Evolutionary conservation across 768 basidiomycete species (phyloP).

Genomic region (Auricularia cornea): DNA sequence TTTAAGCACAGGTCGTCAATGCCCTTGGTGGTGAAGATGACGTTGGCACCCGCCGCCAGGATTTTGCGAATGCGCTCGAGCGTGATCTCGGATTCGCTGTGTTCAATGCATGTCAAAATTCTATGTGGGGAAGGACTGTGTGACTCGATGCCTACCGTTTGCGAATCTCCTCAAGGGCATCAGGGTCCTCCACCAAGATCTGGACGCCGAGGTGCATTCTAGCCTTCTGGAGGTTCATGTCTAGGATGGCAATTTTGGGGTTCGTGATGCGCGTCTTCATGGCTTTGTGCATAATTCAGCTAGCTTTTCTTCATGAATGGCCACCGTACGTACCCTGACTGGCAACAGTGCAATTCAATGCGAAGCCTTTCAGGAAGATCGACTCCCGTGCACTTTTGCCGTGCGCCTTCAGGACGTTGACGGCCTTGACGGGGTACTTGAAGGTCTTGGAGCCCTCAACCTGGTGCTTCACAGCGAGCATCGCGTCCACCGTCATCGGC

Average conservation of each 20-base stretch:
- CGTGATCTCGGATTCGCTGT: slow-evolving; percentile 90
- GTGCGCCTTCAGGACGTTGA: slow-evolving; percentile 96
- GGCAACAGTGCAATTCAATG: slow-evolving; percentile 95
- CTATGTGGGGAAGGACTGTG: too few relatives aligned
- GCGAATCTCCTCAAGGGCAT: slow-evolving; percentile 93
- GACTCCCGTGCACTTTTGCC: slow-evolving; percentile 94
- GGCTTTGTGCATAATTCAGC: slow-evolving; percentile 38
- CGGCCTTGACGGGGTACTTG: slow-evolving; percentile 98
- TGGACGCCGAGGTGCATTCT: slow-evolving; percentile 98
- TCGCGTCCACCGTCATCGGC: slow-evolving; percentile 97
- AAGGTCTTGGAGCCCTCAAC: slow-evolving; percentile 38
- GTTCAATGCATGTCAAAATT: too few relatives aligned
- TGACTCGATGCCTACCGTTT: slow-evolving; percentile 49
- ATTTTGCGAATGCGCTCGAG: slow-evolving; percentile 95
- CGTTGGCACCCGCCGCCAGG: slow-evolving; percentile 90
- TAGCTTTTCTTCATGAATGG: not conserved
- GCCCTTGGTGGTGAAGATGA: slow-evolving; percentile 94
- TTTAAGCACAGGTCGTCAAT: slow-evolving; percentile 98
- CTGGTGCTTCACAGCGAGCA: slow-evolving; percentile 76
- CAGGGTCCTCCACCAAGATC: slow-evolving; percentile 92
- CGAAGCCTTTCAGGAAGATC: slow-evolving; percentile 90
- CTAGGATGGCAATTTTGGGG: slow-evolving; percentile 97
- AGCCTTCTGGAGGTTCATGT: slow-evolving; percentile 93
- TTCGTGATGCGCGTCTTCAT: slow-evolving; percentile 93
- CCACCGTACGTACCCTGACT: slow-evolving; percentile 70